Conservation (phyloP, 176 grass and related monocot genomes). For the Lolium rigidum region DNA sequence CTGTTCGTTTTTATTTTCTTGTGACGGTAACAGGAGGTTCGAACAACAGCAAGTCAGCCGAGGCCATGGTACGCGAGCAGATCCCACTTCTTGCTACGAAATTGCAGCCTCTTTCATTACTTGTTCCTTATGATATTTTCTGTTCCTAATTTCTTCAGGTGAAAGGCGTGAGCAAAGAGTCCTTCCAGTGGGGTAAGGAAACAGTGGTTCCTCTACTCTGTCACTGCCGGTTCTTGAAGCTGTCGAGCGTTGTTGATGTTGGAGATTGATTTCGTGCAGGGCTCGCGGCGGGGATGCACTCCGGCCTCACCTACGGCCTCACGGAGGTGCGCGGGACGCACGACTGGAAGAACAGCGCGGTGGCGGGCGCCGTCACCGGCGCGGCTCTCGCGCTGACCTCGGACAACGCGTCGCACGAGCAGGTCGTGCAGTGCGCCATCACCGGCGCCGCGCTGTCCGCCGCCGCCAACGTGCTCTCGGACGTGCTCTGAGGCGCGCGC, state of each 20-base stretch:
- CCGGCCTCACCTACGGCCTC: constrained; percentile 85
- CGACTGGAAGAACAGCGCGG: constrained; percentile 90
- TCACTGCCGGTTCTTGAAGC: background rate
- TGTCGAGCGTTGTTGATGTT: background rate
- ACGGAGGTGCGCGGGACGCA: constrained; percentile 82
- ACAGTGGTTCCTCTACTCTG: background rate
- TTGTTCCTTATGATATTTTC: background rate
- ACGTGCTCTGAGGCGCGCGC: constrained; percentile 55
- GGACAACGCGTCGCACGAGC: constrained; percentile 66
- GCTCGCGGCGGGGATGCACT: constrained; percentile 81
- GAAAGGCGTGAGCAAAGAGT: constrained; percentile 73
- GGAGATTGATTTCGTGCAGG: constrained; percentile 45
- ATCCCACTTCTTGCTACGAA: background rate
- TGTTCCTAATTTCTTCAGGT: constrained; percentile 49
- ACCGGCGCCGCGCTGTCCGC: constrained; percentile 80
- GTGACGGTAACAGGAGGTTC: constrained; percentile 45
- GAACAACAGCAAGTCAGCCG: constrained; percentile 68
- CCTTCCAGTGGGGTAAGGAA: constrained; percentile 83
- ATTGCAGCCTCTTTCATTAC: no score
- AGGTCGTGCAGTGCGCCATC: constrained; percentile 76
- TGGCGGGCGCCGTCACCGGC: constrained; percentile 78
- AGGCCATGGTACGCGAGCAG: constrained; percentile 62
- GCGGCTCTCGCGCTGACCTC: constrained; percentile 71
- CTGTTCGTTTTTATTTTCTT: background rate
- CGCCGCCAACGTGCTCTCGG: constrained; percentile 79